phyloP scores from a whole-genome alignment of 2,329 filamentous ascomycete genomes.

The Chaetomiaceae sp. region DNA sequence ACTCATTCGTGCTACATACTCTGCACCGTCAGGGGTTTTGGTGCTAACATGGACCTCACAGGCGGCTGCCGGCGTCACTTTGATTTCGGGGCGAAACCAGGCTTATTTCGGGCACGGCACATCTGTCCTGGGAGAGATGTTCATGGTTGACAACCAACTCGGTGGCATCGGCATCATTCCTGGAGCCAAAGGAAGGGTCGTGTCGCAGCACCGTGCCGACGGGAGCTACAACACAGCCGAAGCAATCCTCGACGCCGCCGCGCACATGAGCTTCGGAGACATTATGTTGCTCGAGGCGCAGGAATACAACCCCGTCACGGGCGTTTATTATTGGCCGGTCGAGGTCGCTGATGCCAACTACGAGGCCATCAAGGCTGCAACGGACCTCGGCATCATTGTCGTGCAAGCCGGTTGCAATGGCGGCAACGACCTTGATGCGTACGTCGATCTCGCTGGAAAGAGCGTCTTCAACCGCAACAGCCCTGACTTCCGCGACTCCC shows the following conservation, averaged over 20 bases:
- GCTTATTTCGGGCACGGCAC: constrained; percentile 8
- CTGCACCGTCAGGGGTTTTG: not conserved
- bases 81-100: constrained; percentile 15
- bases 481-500: constrained; percentile 21
- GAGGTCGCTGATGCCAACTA: constrained; percentile 17
- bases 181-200: constrained; percentile 6
- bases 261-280: constrained; percentile 13
- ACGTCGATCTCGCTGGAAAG: constrained; percentile 7
- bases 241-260: constrained; percentile 17
- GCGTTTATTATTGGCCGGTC: constrained; percentile 13
- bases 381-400: constrained; percentile 17
- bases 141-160: constrained; percentile 17
- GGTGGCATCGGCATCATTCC: constrained; percentile 17
- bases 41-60: not conserved
- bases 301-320: constrained; percentile 9
- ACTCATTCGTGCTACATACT: not conserved
- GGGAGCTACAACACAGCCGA: constrained; percentile 9
- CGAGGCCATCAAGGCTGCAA: constrained; percentile 17
- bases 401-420: constrained; percentile 19
- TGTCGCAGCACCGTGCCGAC: constrained; percentile 7
- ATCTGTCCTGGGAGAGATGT: constrained; percentile 13
- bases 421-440: constrained; percentile 16
- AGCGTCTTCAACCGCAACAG: constrained; percentile 14
- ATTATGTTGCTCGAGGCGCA: constrained; percentile 22
- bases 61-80: constrained; percentile 9